Evolutionary conservation across 2,329 filamentous ascomycete species (phyloP), one percentile per base, ranked within the genome.

Genomic region (Alternaria gansuensis): DNA sequence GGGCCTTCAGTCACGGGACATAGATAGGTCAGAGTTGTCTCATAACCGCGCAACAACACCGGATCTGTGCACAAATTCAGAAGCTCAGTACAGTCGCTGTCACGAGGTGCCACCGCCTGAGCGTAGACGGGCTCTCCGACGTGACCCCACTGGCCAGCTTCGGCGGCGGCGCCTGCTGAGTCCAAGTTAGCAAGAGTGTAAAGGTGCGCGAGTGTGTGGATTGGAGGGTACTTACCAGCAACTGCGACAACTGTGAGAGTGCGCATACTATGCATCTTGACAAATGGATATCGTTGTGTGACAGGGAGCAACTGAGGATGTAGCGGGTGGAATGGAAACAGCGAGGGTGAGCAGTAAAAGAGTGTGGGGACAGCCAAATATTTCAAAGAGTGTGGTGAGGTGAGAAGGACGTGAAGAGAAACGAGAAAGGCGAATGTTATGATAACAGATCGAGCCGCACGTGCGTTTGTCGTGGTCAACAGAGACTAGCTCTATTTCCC

Each of bases 11-110:
- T 52, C 52, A 61, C 54, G 7, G 67, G 62, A 37, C 70, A 72
- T 6, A 71, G 49, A 33, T 70, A 72, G 31, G 68, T 70, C 23
- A 71, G 36, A n/a, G 46, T 64, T 4, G 60, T 71, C n/a, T 62
- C 51, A 17, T 43, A 21, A 14, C 67, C 67, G 9, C 54, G 37
- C 26, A 71, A 45, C 54, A 64, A 54, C 13, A 50, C 67, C 5
- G 57, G 13, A n/a, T 57, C 65, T 7, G 69, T 71, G 52, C 70
- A 73, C 14, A 73, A 60, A 48, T 56, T 60, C 13, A 68, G 65
- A 17, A 65, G 57, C 61, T 54, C 46, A 4, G 53, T 24, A 24
- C 67, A 70, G 53, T 28, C 39, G 29, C 29, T 41, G 17, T 59
- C 54, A 37, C 60, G 59, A 51, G 58, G 41, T 39, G 36, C 46